These are phyloP conservation scores for Boletus insuetus DNA, from an alignment of 768 basidiomycete genomes.

Conservation along the genomic window DNA sequence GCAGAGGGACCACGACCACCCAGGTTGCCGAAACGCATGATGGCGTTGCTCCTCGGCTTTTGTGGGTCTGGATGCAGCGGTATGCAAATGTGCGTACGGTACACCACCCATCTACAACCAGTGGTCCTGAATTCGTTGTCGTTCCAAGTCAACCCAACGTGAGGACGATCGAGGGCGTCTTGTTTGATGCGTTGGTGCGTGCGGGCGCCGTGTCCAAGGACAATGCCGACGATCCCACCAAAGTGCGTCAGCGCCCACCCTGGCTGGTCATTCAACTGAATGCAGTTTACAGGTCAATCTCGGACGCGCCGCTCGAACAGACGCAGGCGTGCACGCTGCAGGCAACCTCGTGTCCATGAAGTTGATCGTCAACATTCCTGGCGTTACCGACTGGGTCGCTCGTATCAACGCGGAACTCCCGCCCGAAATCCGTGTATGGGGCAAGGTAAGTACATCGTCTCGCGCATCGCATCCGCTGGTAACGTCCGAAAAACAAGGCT, in stretches of 20 bases:
- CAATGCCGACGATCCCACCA: slow-evolving; percentile 87
- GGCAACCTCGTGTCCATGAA: slow-evolving; percentile 93
- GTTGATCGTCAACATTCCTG: slow-evolving; percentile 77
- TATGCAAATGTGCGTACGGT: slow-evolving; percentile 85
- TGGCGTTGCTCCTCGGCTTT: slow-evolving; percentile 84
- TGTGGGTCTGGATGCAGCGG: slow-evolving; percentile 91
- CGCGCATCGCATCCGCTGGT: not conserved
- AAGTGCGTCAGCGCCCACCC: slow-evolving; percentile 46
- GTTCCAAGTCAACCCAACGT: slow-evolving; percentile 58
- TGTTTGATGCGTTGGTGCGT: slow-evolving; percentile 86
- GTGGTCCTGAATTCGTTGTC: not conserved
- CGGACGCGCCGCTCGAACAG: slow-evolving; percentile 89
- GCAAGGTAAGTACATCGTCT: slow-evolving; percentile 52
- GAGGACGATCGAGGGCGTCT: slow-evolving; percentile 83
- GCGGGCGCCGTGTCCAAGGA: slow-evolving; percentile 93
- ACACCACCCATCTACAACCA: too few relatives aligned
- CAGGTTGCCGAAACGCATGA: slow-evolving; percentile 79
- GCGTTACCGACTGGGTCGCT: slow-evolving; percentile 62
- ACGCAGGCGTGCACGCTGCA: slow-evolving; percentile 96
- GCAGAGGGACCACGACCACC: slow-evolving; percentile 39
- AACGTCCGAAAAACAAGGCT: slow-evolving; percentile 36
- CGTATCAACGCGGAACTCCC: slow-evolving; percentile 88
- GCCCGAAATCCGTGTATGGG: slow-evolving; percentile 90
- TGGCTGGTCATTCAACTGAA: not conserved
- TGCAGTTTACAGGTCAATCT: slow-evolving; percentile 62